Conservation (phyloP, 257 asterid genomes). For the Striga asiatica region DNA sequence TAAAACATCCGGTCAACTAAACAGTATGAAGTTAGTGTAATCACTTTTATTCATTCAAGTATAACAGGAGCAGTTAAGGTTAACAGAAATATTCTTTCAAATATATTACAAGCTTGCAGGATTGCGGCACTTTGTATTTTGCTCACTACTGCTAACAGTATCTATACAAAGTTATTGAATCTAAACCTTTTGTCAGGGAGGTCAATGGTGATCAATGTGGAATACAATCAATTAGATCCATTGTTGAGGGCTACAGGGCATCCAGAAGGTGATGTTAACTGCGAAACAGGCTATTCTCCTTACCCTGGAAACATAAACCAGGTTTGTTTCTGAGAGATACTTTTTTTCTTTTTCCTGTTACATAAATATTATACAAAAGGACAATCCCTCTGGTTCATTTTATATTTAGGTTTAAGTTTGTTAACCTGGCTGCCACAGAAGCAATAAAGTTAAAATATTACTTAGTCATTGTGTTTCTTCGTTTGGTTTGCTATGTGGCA, state of each 20-base stretch:
- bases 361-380: not conserved
- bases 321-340: constrained; percentile 21
- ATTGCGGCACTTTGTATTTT: not conserved
- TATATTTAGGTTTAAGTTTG: not conserved
- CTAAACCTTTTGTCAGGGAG: constrained; percentile 45
- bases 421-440: not conserved
- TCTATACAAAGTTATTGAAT: constrained; percentile 7
- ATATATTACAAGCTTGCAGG: not conserved
- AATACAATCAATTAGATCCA: constrained; percentile 98
- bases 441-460: not conserved
- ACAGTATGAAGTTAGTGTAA: not conserved
- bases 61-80: not conserved
- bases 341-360: not conserved
- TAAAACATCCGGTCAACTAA: not conserved
- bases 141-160: constrained; percentile 7
- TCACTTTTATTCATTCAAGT: not conserved
- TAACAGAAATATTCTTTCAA: not conserved
- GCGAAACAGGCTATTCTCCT: constrained; percentile 92
- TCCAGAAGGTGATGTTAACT: constrained; percentile 92
- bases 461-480: not conserved
- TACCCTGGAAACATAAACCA: constrained; percentile 99
- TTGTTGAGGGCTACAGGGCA: constrained; percentile 85
- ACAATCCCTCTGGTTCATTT: not conserved
- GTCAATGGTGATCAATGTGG: constrained; percentile 98
- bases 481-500: not conserved